Base-by-base conservation (phyloP, 192 early-diverging fungal genomes). In the Lobosporangium transversale region DNA sequence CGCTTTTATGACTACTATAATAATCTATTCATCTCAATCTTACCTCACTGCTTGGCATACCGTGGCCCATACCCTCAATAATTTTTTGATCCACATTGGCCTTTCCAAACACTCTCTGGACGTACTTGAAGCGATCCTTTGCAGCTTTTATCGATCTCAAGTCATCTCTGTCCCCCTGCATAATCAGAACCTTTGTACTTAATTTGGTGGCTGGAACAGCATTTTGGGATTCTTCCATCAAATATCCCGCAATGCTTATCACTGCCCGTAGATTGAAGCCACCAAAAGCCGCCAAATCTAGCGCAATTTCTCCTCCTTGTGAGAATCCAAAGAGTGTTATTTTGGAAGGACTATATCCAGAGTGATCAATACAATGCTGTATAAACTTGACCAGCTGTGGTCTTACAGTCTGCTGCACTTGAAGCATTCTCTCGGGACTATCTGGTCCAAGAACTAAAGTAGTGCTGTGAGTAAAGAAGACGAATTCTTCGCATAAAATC, bases 271-370 rank as follows among this genome's bases (percentile, higher is more conserved):
- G 45, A 30, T 66, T 61, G 0, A 62, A 24, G 9, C 64, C 68
- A 23, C 88, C 88, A 49, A 88, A 84, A 10, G 90, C 70, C 0
- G 81, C 89, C 27, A 89, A 15, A 67, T 93, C 90, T 51, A 94
- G 53, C 30, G 91, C 90, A 17, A 86, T 82, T 5, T 81, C 71
- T 3, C 83, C 93, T 35, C 93, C 93, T 44, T 94, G 90, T 12
- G 89, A 85, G 69, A 93, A 94, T 4, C 93, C 93, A 76, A 94
- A 86, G 3, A 94, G 53, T 42, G 87, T 84, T 30, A 92, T 83
- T 23, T 80, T 69, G 33, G 56, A 53, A 6, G 80, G 55, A 0
- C 57, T 49, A 62, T 82, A 89, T n/a, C 78, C 67, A 54, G 83
- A 83, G 10, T 79, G 40, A 11, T 80, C 49, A 8, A 86, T 68